Conservation (phyloP, 208 protist genomes). For the Angomonas desouzai region DNA sequence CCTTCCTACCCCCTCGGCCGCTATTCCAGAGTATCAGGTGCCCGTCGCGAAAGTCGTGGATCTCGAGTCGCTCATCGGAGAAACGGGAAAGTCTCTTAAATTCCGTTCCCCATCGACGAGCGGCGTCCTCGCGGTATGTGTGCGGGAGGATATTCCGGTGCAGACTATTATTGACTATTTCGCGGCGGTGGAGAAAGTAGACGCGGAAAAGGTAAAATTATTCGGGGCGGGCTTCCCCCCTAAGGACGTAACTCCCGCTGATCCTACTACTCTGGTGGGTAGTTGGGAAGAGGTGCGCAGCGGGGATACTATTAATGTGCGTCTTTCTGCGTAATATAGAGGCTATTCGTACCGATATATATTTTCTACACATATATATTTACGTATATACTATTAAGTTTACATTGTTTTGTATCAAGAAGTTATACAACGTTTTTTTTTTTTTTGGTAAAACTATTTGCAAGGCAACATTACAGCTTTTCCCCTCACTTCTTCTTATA, state of each 20-base stretch:
- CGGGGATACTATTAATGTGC: conserved; percentile 61
- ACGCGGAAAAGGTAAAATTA: conserved; percentile 16
- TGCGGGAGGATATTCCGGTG: conserved; percentile 53
- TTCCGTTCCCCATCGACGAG: conserved; percentile 64
- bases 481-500: too few relatives aligned
- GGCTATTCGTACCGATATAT: too few relatives aligned
- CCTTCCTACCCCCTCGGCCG: not conserved
- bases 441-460: too few relatives aligned
- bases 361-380: too few relatives aligned
- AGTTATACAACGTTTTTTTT: too few relatives aligned
- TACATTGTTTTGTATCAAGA: too few relatives aligned
- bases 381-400: too few relatives aligned
- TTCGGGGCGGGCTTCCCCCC: conserved; percentile 52
- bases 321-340: conserved; percentile 18
- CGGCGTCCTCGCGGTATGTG: conserved; percentile 35
- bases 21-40: not conserved
- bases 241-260: conserved; percentile 21
- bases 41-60: not conserved
- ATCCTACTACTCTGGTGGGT: conserved; percentile 22
- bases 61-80: not conserved
- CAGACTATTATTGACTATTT: conserved; percentile 48
- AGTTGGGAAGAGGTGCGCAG: conserved; percentile 43
- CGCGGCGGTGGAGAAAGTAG: conserved; percentile 45
- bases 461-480: too few relatives aligned
- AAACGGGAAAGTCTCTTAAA: conserved; percentile 20